Conservation (phyloP, 805 yeast genomes). For the Candida easanensis region DNA sequence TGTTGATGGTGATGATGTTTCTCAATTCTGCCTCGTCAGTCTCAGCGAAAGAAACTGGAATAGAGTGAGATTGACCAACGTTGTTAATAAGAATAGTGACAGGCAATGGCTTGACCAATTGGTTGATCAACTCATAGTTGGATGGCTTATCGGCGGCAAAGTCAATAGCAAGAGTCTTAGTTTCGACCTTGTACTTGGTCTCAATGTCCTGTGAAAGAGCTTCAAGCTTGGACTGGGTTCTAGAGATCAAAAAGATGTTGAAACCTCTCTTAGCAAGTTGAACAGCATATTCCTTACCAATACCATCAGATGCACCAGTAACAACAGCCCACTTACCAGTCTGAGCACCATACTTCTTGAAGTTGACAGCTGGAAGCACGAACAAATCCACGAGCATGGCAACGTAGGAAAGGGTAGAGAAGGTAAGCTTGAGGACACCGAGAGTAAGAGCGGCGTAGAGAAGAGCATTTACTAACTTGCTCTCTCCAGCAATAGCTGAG, state of each 20-base stretch:
- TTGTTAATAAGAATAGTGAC: conserved; percentile 83
- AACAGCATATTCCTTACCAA: conserved; percentile 86
- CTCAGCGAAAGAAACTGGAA: conserved; percentile 90
- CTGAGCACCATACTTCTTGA: conserved; percentile 71
- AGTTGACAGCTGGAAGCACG: conserved; percentile 57
- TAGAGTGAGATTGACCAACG: conserved; percentile 92
- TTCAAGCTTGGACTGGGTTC: conserved; percentile 78
- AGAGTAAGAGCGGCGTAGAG: conserved; percentile 46
- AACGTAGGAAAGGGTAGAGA: conserved; percentile 44
- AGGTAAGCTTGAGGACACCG: conserved; percentile 61
- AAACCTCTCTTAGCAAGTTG: conserved; percentile 87
- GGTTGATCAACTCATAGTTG: conserved; percentile 52
- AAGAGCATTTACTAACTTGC: conserved; percentile 19
- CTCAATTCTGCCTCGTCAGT: conserved; percentile 72
- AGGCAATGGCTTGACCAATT: conserved; percentile 48
- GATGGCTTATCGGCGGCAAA: conserved; percentile 59
- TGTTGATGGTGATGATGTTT: conserved; percentile 81
- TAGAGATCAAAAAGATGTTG: conserved; percentile 77
- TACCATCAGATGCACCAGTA: conserved; percentile 97
- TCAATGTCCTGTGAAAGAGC: conserved; percentile 60
- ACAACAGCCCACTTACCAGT: conserved; percentile 85
- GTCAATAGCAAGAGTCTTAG: conserved; percentile 74
- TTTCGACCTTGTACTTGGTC: conserved; percentile 55
- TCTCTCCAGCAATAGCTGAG: conserved; percentile 8
- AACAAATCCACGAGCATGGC: conserved; percentile 61